These are phyloP conservation scores for Prunus persica DNA, from an alignment of 306 rosid genomes.

Conservation along the genomic window DNA sequence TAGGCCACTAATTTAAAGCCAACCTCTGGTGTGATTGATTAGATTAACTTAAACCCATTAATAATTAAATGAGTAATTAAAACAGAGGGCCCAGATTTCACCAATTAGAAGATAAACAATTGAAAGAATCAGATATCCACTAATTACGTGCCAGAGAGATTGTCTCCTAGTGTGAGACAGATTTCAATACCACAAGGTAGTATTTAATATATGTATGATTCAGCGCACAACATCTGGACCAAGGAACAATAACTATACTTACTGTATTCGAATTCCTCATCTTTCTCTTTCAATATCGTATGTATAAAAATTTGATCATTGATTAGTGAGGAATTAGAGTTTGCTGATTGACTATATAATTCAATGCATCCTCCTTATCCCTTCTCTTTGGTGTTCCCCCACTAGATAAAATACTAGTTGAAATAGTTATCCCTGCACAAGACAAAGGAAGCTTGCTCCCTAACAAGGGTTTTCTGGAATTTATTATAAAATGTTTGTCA, in stretches of 20 bases:
- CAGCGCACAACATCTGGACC: neutral
- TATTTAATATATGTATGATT: constrained; percentile 15
- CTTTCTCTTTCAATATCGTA: too few relatives aligned
- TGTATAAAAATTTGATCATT: too few relatives aligned
- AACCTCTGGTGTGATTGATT: neutral
- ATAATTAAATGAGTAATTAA: neutral
- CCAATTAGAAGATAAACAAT: constrained; percentile 20
- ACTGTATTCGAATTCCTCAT: too few relatives aligned
- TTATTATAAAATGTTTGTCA: constrained; percentile 26
- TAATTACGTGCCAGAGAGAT: constrained; percentile 50
- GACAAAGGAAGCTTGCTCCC: constrained; percentile 57
- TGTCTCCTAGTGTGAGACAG: constrained; percentile 65
- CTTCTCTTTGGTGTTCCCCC: constrained; percentile 18
- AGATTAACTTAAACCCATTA: constrained; percentile 7
- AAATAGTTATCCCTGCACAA: constrained; percentile 16
- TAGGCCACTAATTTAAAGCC: constrained; percentile 10
- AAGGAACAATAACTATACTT: neutral
- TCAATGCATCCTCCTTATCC: constrained; percentile 9
- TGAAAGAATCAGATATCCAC: constrained; percentile 31
- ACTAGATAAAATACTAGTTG: neutral
- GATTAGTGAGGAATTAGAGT: neutral
- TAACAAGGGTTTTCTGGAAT: constrained; percentile 47
- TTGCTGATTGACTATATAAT: constrained; percentile 17
- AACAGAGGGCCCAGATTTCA: neutral
- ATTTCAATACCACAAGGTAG: constrained; percentile 32